Percentiles rank a stretch among this genome's conserved stretches.
These are phyloP conservation scores for Vitis riparia DNA, from an alignment of 164 flowering plant genomes.

Conservation along the genomic window DNA sequence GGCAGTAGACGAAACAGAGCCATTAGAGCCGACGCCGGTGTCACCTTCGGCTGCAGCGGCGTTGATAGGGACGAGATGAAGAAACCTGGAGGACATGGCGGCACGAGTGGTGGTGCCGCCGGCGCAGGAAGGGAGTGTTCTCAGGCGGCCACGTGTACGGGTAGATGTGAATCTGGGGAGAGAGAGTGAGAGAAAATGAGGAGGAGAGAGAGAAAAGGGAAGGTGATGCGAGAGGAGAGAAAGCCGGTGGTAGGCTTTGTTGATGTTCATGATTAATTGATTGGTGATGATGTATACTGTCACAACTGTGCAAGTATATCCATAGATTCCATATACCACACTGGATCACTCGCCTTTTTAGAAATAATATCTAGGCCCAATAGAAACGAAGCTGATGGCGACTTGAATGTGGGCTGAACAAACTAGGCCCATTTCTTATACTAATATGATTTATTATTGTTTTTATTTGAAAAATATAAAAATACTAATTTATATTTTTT, in stretches of 20 bases:
- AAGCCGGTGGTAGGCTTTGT: constrained; percentile 54
- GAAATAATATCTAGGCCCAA: too few species aligned
- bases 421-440: too few species aligned
- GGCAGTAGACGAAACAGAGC: constrained; percentile 31
- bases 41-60: constrained; percentile 41
- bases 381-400: too few species aligned
- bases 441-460: too few species aligned
- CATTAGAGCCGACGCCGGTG: constrained; percentile 33
- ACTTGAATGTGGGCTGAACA: too few species aligned
- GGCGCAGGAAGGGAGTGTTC: constrained; percentile 12
- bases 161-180: constrained; percentile 9
- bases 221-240: constrained; percentile 32
- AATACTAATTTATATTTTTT: too few species aligned
- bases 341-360: too few species aligned
- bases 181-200: constrained; percentile 18
- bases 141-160: constrained; percentile 18
- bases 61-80: constrained; percentile 34
- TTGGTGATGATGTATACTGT: neutral
- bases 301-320: too few species aligned
- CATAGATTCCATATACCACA: too few species aligned
- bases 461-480: too few species aligned
- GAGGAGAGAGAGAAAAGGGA: constrained; percentile 18
- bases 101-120: constrained; percentile 6
- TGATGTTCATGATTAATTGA: constrained; percentile 41
- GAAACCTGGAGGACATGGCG: constrained; percentile 32